Evolutionary conservation across 148 eudicot genomes (phyloP).

Genomic region (Heliosperma pusillum): DNA sequence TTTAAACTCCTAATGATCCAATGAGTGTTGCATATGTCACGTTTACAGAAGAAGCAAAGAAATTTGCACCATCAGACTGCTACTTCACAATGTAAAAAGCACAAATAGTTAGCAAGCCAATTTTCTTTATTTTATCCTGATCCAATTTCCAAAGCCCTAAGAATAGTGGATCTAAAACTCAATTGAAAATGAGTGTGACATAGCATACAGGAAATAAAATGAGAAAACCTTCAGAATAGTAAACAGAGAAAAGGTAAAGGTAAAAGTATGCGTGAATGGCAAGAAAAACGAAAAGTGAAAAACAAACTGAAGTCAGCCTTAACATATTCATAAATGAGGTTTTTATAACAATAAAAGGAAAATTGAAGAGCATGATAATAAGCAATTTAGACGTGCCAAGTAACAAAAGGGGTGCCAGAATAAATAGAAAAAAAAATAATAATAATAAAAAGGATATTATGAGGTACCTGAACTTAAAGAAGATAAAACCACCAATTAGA

Average conservation of each 20-base stretch:
- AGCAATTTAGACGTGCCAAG: slow-evolving; percentile 1
- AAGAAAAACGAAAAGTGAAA: background rate
- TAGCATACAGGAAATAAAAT: background rate
- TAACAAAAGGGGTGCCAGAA: background rate
- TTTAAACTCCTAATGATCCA: background rate
- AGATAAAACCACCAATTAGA: slow-evolving; percentile 69
- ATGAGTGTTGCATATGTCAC: background rate
- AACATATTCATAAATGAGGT: background rate
- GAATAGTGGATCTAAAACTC: background rate
- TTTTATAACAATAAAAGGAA: background rate
- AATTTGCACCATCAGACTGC: too few species aligned
- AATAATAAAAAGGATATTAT: slow-evolving; percentile 12
- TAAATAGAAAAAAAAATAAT: too few species aligned
- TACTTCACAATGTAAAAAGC: background rate
- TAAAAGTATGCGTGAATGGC: background rate
- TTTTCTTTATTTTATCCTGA: background rate
- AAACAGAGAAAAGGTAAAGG: background rate
- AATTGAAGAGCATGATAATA: background rate
- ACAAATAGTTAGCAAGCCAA: background rate
- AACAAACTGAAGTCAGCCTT: background rate
- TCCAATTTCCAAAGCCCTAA: background rate
- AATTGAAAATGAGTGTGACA: background rate
- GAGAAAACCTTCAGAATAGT: background rate
- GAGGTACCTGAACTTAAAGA: slow-evolving; percentile 71
- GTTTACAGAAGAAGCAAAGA: background rate